Percentiles rank a stretch among this genome's conserved stretches.
phyloP scores from a whole-genome alignment of 2,329 filamentous ascomycete species.

The Aspergillus brunneoviolaceus region DNA sequence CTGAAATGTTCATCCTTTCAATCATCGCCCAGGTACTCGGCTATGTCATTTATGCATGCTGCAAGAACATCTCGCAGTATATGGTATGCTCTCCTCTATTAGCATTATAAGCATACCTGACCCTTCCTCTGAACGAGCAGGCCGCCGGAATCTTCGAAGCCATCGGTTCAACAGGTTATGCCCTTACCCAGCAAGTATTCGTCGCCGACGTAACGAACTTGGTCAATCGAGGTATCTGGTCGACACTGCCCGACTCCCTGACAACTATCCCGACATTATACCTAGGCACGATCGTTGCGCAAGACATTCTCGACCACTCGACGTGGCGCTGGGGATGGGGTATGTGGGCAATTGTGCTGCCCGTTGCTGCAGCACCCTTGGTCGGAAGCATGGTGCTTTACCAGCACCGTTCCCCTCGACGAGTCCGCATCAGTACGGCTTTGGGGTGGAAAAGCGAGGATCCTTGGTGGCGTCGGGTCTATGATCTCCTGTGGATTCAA shows the following conservation, averaged over 20 bases:
- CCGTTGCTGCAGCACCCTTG: conserved; percentile 33
- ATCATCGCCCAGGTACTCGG: conserved; percentile 57
- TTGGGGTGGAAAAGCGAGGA: conserved; percentile 4
- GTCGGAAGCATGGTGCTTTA: conserved; percentile 35
- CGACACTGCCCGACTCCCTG: conserved; percentile 59
- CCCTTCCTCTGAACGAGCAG: conserved; percentile 26
- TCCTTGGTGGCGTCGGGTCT: conserved; percentile 21
- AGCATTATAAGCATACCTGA: neutral
- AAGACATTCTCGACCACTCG: conserved; percentile 37
- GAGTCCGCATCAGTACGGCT: neutral
- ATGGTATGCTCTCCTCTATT: conserved; percentile 41
- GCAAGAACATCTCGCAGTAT: conserved; percentile 48
- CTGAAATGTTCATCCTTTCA: conserved; percentile 58
- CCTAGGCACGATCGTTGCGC: conserved; percentile 51
- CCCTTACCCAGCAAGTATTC: conserved; percentile 64
- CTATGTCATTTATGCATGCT: conserved; percentile 58
- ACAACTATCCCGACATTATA: conserved; percentile 51
- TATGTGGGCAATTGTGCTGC: conserved; percentile 44
- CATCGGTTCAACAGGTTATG: conserved; percentile 59
- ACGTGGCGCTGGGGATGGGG: conserved; percentile 47
- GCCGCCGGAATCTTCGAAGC: conserved; percentile 56
- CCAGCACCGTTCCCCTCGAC: conserved; percentile 25
- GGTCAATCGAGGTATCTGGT: conserved; percentile 60
- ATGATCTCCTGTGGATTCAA: conserved; percentile 21
- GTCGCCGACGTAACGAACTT: conserved; percentile 63